phyloP scores from a whole-genome alignment of 495 filamentous ascomycete genomes.

The Penicillium waksmanii region DNA sequence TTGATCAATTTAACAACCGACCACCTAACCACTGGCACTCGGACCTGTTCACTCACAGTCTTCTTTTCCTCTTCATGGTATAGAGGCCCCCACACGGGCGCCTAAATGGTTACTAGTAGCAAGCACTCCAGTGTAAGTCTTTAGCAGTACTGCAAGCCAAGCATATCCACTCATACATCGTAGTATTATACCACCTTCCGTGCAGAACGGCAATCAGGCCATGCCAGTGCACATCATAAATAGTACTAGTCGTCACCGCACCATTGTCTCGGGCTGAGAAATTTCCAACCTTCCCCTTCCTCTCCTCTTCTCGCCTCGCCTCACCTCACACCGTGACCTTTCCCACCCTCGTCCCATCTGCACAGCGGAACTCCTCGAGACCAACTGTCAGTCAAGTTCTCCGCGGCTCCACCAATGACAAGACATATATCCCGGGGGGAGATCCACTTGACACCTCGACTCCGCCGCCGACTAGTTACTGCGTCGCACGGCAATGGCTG shows the following conservation, averaged over 20 bases:
- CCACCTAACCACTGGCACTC: slow-evolving; percentile 7
- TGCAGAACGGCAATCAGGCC: slow-evolving; percentile 3
- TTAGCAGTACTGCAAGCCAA: slow-evolving; percentile 20
- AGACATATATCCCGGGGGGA: slow-evolving; percentile 21
- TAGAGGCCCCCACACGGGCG: slow-evolving; percentile 6
- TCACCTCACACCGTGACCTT: background rate
- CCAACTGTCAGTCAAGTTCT: slow-evolving; percentile 19
- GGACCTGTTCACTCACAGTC: background rate
- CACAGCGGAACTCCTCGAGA: slow-evolving; percentile 2
- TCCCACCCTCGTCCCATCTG: slow-evolving; percentile 1
- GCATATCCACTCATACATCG: slow-evolving; percentile 10
- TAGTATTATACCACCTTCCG: background rate
- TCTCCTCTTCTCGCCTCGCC: background rate
- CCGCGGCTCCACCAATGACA: slow-evolving; percentile 25
- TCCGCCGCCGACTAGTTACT: slow-evolving; percentile 9
- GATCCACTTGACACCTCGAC: slow-evolving; percentile 21
- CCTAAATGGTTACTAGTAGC: background rate
- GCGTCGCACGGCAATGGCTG: slow-evolving; percentile 2
- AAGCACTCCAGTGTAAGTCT: background rate
- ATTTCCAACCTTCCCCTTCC: slow-evolving; percentile 1
- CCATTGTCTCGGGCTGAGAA: slow-evolving; percentile 1
- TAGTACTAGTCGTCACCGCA: background rate
- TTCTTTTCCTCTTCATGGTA: slow-evolving; percentile 9
- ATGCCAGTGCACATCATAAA: slow-evolving; percentile 4
- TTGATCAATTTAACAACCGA: slow-evolving; percentile 24